Evolutionary conservation across 441 rosid genomes (phyloP), one percentile per base, ranked within the genome.

Genomic region (Erysimum cheiri): DNA sequence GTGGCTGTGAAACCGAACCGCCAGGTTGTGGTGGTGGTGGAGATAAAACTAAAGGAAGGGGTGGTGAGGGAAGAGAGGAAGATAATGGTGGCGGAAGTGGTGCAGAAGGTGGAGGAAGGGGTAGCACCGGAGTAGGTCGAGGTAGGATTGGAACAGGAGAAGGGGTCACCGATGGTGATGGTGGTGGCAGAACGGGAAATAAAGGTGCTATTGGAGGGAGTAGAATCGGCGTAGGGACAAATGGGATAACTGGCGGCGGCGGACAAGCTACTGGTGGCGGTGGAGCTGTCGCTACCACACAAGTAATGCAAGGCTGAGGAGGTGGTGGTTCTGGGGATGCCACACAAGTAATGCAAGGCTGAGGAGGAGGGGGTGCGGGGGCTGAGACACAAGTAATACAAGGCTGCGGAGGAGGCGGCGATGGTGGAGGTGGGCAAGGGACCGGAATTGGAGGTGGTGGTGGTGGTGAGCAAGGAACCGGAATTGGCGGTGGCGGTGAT

Each of bases 11-110:
- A 58, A 72, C 71, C 0, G 77, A 19, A 39, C 61, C 47, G 1
- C 62, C 67, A 56, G 43, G 58, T 29, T n/a, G 26, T 48, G 52
- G 4, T 17, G 73, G 77, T 60, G 77, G 77, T 3, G 77, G 77
- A 3, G 77, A 74, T 33, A 60, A 44, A 0, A 74, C 69, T 53
- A 74, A 53, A 12, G 73, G 73, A 44, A 53, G 4, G 3, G 77
- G 4, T 32, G 77, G 77, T 53, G 78, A 6, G 12, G 78, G 78
- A 44, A 74, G 58, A 53, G 78, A 43, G 28, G 73, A 60, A 53
- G 78, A 53, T 44, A 74, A 36, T 29, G 73, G 73, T 36, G 73
- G 78, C 0, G 77, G 73, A 65, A 73, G 71, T 3, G 40, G 60
- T 7, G 71, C 60, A 29, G 71, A 13, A 39, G 76, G 76, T 15